Evolutionary conservation across 225 moss, liverwort and hornwort genomes (phyloP).

Genomic region (Thuidium tamariscinum): DNA sequence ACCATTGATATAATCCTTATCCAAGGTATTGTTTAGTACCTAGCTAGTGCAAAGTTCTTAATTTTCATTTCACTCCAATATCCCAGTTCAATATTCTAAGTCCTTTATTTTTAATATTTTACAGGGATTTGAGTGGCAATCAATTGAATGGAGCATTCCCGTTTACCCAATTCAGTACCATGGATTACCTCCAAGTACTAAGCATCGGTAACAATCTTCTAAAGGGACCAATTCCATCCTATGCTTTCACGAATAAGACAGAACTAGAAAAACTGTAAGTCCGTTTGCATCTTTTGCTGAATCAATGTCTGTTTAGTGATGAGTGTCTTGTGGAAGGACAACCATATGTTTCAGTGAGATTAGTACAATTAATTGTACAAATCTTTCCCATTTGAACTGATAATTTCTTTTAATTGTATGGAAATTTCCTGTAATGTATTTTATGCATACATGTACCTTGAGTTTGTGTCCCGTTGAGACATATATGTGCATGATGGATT

Average conservation of each 20-base stretch:
- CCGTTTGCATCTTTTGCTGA: background rate
- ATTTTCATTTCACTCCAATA: background rate
- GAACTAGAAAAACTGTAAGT: background rate
- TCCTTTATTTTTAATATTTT: background rate
- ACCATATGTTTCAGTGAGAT: background rate
- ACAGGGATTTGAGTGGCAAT: conserved; percentile 19
- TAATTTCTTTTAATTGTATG: background rate
- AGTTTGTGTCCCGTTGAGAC: background rate
- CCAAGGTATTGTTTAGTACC: background rate
- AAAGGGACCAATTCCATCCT: accelerated
- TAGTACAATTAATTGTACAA: too few relatives aligned
- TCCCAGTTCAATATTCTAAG: too few relatives aligned
- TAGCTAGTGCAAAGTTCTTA: too few relatives aligned
- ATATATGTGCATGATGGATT: too few relatives aligned
- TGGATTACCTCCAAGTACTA: background rate
- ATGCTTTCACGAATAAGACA: background rate
- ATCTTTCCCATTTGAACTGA: background rate
- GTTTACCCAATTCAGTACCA: background rate
- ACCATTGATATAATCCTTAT: background rate
- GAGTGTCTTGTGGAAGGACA: background rate
- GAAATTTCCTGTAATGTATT: accelerated
- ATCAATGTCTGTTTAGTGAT: too few relatives aligned
- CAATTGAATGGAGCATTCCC: background rate
- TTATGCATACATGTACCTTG: too few relatives aligned
- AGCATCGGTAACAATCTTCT: background rate